Conservation (phyloP, 2,329 filamentous ascomycete species). For the Xylogone sp. region DNA sequence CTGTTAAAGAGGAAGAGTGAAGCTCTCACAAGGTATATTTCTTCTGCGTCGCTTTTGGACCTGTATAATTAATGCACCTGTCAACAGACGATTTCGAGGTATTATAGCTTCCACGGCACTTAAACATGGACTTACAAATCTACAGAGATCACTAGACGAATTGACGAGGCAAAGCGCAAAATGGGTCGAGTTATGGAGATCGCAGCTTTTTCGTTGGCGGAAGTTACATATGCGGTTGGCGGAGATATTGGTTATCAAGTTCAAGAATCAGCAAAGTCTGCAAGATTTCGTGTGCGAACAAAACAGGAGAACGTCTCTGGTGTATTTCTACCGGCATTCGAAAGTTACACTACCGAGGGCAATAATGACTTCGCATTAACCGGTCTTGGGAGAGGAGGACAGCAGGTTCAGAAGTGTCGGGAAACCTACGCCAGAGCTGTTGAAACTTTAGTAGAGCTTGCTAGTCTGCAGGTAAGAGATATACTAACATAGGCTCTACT, state of each 20-base stretch:
- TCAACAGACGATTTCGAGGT: slow-evolving; percentile 80
- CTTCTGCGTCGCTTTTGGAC: too few species aligned
- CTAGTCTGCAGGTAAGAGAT: slow-evolving; percentile 70
- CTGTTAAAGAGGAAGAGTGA: slow-evolving; percentile 97
- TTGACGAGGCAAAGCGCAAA: slow-evolving; percentile 98
- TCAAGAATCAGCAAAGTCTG: slow-evolving; percentile 90
- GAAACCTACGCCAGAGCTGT: slow-evolving; percentile 96
- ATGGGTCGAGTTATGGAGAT: slow-evolving; percentile 99
- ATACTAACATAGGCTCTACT: slow-evolving; percentile 1
- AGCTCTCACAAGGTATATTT: slow-evolving; percentile 84
- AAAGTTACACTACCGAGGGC: slow-evolving; percentile 83
- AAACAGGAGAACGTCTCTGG: slow-evolving; percentile 99
- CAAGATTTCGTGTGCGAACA: slow-evolving; percentile 86
- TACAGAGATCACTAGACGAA: slow-evolving; percentile 90
- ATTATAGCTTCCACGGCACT: slow-evolving; percentile 24
- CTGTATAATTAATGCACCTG: slow-evolving; percentile 19
- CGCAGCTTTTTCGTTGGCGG: slow-evolving; percentile 92
- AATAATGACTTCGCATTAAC: slow-evolving; percentile 96
- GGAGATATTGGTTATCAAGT: slow-evolving; percentile 96
- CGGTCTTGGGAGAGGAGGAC: slow-evolving; percentile 91
- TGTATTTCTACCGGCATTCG: slow-evolving; percentile 89
- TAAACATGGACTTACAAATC: not conserved
- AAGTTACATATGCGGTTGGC: slow-evolving; percentile 95
- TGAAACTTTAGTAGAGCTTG: slow-evolving; percentile 91
- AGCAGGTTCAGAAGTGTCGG: slow-evolving; percentile 90